phyloP scores from a whole-genome alignment of 129 eudicot species.

The Saussurea involucrata region DNA sequence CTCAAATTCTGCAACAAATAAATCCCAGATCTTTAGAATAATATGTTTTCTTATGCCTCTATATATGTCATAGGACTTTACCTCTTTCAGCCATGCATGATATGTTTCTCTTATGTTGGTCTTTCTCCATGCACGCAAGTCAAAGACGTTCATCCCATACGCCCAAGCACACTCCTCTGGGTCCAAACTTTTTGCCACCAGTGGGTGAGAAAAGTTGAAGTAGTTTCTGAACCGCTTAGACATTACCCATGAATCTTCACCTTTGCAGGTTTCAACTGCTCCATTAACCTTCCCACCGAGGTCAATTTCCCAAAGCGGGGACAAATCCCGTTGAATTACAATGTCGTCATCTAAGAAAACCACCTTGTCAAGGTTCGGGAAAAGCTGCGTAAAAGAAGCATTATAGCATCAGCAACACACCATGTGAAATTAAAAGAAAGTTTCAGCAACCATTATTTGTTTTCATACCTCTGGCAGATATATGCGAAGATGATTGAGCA shows the following conservation, averaged over 20 bases:
- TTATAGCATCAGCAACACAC: constrained; percentile 9
- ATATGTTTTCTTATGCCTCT: neutral
- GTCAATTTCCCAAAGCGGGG: constrained; percentile 90
- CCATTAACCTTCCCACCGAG: constrained; percentile 95
- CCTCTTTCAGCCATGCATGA: constrained; percentile 98
- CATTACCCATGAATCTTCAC: constrained; percentile 98
- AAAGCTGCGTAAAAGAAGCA: constrained; percentile 60
- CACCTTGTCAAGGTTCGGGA: constrained; percentile 94
- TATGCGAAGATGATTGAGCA: constrained; percentile 98
- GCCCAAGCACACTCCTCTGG: constrained; percentile 99
- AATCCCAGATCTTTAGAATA: neutral
- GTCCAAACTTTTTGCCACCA: constrained; percentile 69
- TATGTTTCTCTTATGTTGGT: constrained; percentile 86
- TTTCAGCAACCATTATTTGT: neutral
- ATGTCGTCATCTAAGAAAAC: constrained; percentile 95
- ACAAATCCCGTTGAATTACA: constrained; percentile 85
- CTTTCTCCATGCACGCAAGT: constrained; percentile 85
- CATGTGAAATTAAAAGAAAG: constrained; percentile 2
- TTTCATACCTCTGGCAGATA: constrained; percentile 87
- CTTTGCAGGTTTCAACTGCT: constrained; percentile 98
- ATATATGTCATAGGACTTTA: constrained; percentile 11
- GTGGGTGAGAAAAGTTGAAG: constrained; percentile 97
- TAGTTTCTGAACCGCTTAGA: constrained; percentile 85
- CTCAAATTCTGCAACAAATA: constrained; percentile 67
- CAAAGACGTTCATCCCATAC: constrained; percentile 95